A percentile compares a stretch with the other conserved stretches of the same genome.
phyloP scores from a whole-genome alignment of 1,139 yeast species.

The Taphrina flavorubra region DNA sequence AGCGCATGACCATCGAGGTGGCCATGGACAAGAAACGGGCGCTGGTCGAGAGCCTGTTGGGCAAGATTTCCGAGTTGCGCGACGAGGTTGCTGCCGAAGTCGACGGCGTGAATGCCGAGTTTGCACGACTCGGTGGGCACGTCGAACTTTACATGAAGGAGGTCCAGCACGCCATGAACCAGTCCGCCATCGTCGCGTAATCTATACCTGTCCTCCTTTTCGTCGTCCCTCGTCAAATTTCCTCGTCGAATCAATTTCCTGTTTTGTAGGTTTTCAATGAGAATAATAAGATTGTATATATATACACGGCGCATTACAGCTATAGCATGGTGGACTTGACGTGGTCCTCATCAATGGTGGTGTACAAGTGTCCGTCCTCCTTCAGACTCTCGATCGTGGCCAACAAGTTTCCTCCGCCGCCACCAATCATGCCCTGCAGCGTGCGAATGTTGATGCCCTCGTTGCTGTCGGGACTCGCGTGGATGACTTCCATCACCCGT shows the following conservation, averaged over 20 bases:
- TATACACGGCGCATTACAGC: not conserved
- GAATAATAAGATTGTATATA: too few relatives aligned
- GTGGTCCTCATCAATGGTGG: conserved; percentile 47
- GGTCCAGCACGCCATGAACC: conserved; percentile 55
- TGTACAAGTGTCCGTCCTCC: conserved; percentile 46
- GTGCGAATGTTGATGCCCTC: conserved; percentile 46
- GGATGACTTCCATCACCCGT: conserved; percentile 43
- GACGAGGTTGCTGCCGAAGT: conserved; percentile 62
- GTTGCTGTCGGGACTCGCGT: conserved; percentile 42
- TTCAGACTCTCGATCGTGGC: conserved; percentile 43
- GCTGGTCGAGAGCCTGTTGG: conserved; percentile 59
- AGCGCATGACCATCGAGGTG: conserved; percentile 60
- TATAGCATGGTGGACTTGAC: conserved; percentile 41
- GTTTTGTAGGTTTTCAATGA: too few relatives aligned
- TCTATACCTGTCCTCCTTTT: not conserved
- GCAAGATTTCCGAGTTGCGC: conserved; percentile 53
- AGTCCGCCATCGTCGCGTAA: conserved; percentile 26
- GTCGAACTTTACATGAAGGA: conserved; percentile 59
- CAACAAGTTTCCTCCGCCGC: conserved; percentile 23
- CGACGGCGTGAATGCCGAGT: conserved; percentile 61
- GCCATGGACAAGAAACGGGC: conserved; percentile 60
- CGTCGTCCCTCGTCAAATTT: too few relatives aligned
- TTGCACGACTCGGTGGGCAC: conserved; percentile 62
- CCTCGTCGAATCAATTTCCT: too few relatives aligned
- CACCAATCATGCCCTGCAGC: conserved; percentile 42